These are phyloP conservation scores for Tephrocybe sp. DNA, from an alignment of 768 basidiomycete genomes.

Conservation along the genomic window DNA sequence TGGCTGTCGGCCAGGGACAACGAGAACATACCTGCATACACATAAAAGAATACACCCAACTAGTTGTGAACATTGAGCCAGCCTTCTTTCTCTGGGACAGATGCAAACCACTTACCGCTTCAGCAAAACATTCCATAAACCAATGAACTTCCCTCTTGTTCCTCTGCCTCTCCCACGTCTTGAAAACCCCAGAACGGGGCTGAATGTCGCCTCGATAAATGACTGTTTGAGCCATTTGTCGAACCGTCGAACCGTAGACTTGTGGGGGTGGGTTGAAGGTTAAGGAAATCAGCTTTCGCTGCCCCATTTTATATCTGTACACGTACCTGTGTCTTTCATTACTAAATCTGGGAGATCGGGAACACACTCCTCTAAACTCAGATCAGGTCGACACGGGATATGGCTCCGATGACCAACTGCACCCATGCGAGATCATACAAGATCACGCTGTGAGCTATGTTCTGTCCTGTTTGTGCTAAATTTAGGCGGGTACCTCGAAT, in stretches of 20 bases:
- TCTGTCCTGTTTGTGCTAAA: no score
- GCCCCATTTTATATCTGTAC: background rate
- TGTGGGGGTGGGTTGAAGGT: background rate
- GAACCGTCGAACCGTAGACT: background rate
- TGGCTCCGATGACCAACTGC: constrained; percentile 1
- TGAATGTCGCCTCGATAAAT: constrained; percentile 44
- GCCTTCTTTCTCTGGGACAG: background rate
- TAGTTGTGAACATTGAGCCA: constrained; percentile 25
- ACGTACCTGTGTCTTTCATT: background rate
- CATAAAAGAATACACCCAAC: constrained; percentile 65
- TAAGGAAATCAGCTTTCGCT: background rate
- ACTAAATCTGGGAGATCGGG: no score
- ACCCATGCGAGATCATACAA: constrained; percentile 10
- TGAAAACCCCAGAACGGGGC: constrained; percentile 37
- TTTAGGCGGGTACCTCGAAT: no score
- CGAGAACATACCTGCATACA: constrained; percentile 43
- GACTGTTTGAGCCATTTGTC: constrained; percentile 18
- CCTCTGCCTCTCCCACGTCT: constrained; percentile 50
- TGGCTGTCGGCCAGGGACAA: background rate
- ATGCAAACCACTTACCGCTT: constrained; percentile 41
- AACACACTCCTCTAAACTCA: background rate
- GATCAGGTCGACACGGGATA: background rate
- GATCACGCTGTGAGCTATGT: constrained; percentile 1
- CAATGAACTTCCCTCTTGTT: constrained; percentile 46
- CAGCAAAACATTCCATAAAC: constrained; percentile 60